Percentiles rank a stretch among this genome's conserved stretches.
These are phyloP conservation scores for Grammothele lineata DNA, from an alignment of 768 basidiomycete genomes.

Conservation along the genomic window DNA sequence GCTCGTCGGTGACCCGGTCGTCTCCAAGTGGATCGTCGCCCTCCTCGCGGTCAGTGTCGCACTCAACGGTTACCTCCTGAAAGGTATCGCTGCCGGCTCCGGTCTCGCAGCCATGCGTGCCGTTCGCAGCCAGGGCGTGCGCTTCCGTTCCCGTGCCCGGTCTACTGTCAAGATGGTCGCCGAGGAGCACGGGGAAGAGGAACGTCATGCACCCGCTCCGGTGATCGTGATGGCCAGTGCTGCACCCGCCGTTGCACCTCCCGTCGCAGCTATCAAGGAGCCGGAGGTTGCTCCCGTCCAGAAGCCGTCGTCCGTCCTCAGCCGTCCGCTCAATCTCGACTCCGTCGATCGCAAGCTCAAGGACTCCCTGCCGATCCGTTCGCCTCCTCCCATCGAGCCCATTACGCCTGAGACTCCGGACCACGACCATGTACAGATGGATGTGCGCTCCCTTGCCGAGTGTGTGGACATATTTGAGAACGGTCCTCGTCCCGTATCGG, in stretches of 20 bases:
- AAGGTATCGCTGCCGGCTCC: conserved; percentile 65
- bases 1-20: conserved; percentile 89
- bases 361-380: conserved; percentile 27
- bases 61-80: conserved; percentile 91
- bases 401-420: conserved; percentile 16
- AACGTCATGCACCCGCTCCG: conserved; percentile 11
- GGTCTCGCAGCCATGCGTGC: conserved; percentile 24
- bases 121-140: conserved; percentile 21
- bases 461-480: conserved; percentile 78
- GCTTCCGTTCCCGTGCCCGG: conserved; percentile 22
- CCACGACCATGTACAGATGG: conserved; percentile 10
- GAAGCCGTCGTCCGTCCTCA: conserved; percentile 17
- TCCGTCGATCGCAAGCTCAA: conserved; percentile 50
- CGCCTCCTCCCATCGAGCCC: conserved; percentile 20
- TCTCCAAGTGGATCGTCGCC: conserved; percentile 93
- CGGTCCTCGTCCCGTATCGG: conserved; percentile 57
- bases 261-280: conserved; percentile 6
- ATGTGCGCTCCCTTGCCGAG: conserved; percentile 61
- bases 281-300: conserved; percentile 9
- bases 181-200: conserved; percentile 11
- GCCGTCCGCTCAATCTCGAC: conserved; percentile 46
- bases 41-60: conserved; percentile 81
- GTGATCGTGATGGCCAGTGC: conserved; percentile 16
- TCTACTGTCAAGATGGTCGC: conserved; percentile 12
- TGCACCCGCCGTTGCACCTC: conserved; percentile 11